These are phyloP conservation scores for Xanthoconium purpureum DNA, from an alignment of 768 basidiomycete genomes.

Conservation along the genomic window DNA sequence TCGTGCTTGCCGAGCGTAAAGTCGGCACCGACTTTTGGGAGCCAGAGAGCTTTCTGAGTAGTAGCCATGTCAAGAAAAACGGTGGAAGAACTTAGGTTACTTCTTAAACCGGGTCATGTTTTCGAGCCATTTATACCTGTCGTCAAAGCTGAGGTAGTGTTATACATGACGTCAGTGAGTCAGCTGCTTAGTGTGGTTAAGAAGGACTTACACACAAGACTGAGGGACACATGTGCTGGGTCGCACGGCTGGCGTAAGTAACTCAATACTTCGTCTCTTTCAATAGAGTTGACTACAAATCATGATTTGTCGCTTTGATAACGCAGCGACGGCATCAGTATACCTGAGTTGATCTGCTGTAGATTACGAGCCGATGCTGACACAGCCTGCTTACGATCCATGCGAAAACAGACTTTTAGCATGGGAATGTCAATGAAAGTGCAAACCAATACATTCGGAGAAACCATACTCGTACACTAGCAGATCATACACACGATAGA, in stretches of 20 bases:
- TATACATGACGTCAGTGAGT: neutral
- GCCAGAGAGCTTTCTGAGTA: conserved; percentile 22
- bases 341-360: too few species aligned
- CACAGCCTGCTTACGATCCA: neutral
- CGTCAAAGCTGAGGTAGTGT: neutral
- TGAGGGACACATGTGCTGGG: too few species aligned
- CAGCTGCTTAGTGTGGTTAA: neutral
- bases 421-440: too few species aligned
- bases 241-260: too few species aligned
- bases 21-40: conserved; percentile 8
- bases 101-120: neutral
- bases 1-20: conserved; percentile 5
- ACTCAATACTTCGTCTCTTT: too few species aligned
- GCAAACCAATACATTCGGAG: too few species aligned
- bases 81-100: neutral
- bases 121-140: conserved; percentile 1
- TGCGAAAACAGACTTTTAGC: too few species aligned
- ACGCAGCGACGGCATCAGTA: too few species aligned
- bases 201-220: too few species aligned
- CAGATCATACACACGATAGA: neutral
- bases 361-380: too few species aligned
- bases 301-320: too few species aligned
- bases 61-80: neutral
- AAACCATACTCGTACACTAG: neutral
- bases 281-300: too few species aligned